Base-by-base conservation (phyloP, 345 rosid genomes). In the Nephelium lappaceum region DNA sequence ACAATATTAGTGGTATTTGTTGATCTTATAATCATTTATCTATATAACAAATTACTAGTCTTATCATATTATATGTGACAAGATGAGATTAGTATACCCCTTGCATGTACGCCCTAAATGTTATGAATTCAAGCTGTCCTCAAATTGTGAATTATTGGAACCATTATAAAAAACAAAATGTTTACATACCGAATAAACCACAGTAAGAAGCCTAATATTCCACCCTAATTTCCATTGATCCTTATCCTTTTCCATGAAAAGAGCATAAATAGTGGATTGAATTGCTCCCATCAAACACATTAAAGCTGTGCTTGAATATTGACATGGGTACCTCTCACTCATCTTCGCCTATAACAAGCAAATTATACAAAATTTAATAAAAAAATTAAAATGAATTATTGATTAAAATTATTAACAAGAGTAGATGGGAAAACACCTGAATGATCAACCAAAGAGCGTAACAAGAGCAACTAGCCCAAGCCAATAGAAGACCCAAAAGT, bases 151-250 rank as follows among this genome's bases (percentile, higher is more conserved):
- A 31, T 31, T 31, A 31, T 31, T 31, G 36, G 0, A 31, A 31
- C 36, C 3, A 31, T 31, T 31, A 31, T 4, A 31, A 31, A 64
- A 8, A 25, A 14, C 6, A 64, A 25, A 31, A 23, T 68, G 41
- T 23, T 5, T 6, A 57, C 73, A 1, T 85, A 88, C 93, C 79
- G 79, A 8, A 58, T 79, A 92, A n/a, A 84, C 78, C 1, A 77
- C 87, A 3, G 89, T 79, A 61, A 85, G 74, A 51, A 91, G 88
- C 75, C 87, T 77, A 73, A 88, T 78, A 64, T 91, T 80, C 90
- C 86, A 92, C 0, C 91, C 89, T 41, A 92, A 67, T 73, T 85
- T 92, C 90, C 97, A 91, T 39, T 87, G 85, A 31, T 38, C 21
- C 89, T 86, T 79, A 64, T 88, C 89, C 67, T 79, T 86, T 69